Evolutionary conservation across 208 protist species (phyloP).

Genomic region (Porcisia hertigi): DNA sequence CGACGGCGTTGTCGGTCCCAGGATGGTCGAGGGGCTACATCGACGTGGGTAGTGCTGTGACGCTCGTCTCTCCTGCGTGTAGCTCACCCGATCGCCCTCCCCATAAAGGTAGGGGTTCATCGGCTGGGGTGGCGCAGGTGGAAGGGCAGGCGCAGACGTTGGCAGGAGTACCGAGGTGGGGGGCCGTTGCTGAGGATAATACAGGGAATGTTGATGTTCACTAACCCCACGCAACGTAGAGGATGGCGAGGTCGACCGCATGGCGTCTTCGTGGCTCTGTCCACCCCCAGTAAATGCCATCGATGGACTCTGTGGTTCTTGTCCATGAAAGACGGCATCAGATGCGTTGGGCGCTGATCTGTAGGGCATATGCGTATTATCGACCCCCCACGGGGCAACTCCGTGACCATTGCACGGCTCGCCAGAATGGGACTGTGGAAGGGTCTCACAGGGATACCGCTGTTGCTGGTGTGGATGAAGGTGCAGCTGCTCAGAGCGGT

Average conservation of each 20-base stretch:
- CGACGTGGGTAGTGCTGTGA: slow-evolving; percentile 17
- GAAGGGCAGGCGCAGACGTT: background rate
- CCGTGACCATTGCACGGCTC: background rate
- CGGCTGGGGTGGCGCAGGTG: background rate
- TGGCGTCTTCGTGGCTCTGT: background rate
- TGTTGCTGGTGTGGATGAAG: slow-evolving; percentile 6
- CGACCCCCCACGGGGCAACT: background rate
- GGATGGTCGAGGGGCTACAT: background rate
- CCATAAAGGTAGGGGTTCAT: background rate
- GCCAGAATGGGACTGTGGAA: background rate
- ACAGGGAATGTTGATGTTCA: background rate
- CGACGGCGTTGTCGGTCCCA: background rate
- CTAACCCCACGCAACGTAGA: background rate
- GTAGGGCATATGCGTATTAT: background rate
- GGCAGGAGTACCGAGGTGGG: background rate
- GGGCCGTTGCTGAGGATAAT: background rate
- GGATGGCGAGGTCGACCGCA: background rate
- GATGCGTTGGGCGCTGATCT: background rate
- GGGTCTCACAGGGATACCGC: background rate
- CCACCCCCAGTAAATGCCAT: background rate
- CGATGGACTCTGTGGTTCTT: background rate
- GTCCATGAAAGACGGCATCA: background rate
- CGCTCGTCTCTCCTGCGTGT: slow-evolving; percentile 1
- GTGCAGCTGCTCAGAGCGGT: slow-evolving; percentile 1
- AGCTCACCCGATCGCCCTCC: background rate